Conservation (phyloP, 495 filamentous ascomycete genomes). For the Lasiosphaeris hirsuta region DNA sequence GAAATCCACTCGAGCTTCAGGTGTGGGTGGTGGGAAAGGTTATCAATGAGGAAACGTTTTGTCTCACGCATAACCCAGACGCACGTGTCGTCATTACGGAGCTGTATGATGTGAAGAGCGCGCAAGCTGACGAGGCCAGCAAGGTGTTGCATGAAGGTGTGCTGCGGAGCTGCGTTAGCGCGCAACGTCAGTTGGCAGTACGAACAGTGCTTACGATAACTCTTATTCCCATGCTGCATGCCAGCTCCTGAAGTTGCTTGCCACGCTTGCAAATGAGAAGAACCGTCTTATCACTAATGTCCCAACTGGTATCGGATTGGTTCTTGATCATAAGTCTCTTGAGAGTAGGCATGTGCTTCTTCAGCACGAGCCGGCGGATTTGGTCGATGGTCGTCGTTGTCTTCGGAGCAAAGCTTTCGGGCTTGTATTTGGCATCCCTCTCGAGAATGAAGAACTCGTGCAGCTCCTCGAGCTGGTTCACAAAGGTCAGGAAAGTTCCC, state of each 20-base stretch:
- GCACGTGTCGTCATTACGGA: constrained; percentile 51
- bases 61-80: constrained; percentile 46
- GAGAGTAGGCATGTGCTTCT: constrained; percentile 43
- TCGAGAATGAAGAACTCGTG: constrained; percentile 59
- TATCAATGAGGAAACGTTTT: constrained; percentile 52
- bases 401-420: constrained; percentile 46
- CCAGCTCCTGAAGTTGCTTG: constrained; percentile 50
- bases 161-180: constrained; percentile 32
- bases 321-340: constrained; percentile 50
- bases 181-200: background rate
- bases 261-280: constrained; percentile 46
- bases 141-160: constrained; percentile 52
- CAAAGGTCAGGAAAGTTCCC: constrained; percentile 45
- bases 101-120: constrained; percentile 50
- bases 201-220: constrained; percentile 45
- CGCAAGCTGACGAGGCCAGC: constrained; percentile 43
- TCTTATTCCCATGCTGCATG: constrained; percentile 46
- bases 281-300: constrained; percentile 49
- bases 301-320: constrained; percentile 50
- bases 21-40: constrained; percentile 45
- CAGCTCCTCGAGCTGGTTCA: constrained; percentile 48
- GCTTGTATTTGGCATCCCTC: constrained; percentile 44
- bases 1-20: constrained; percentile 54
- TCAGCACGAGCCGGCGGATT: constrained; percentile 49
- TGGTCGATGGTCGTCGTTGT: constrained; percentile 47